Evolutionary conservation across 2,329 filamentous ascomycete genomes (phyloP), one percentile per base, ranked within the genome.

Genomic region (Hirsutella rhossiliensis): DNA sequence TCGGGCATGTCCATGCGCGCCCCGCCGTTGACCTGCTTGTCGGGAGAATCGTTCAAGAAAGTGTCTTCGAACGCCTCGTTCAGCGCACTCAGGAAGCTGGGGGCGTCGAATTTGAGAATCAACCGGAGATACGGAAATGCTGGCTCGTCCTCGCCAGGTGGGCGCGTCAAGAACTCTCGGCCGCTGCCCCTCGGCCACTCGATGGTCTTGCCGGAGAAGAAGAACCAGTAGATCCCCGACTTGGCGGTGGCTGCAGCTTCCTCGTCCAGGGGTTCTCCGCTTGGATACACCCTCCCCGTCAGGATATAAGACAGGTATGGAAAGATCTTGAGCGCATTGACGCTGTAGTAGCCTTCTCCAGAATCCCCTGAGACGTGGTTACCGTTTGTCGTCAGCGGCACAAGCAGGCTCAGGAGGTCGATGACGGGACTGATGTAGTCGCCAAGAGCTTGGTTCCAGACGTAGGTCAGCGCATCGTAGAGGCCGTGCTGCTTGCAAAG

Each of bases 31-130:
- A 71, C 66, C 27, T 73, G 68, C 50, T 75, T 75, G 41, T 87
- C 80, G 3, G 78, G 73, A 8, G 80, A 76, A 49, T 89, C 85
- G 54, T 98, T 98, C 44, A 98, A 67, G 54, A 95, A 98, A 0
- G 82, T 73, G 56, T 98, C 90, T 60, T 98, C 92, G 54, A 98
- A 98, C 1, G 90, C 92, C 62, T 98, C 94, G 53, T 98, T 98
- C 36, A 98, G 68, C 54, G 90, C 87, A 60, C 89, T 97, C 66
- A 98, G 75, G 53, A 97, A 94, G 60, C 87, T 96, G 2, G 88
- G 79, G 0, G 89, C 81, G 60, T 97, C 88, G 52, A 94, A 95
- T 49, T 85, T 81, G 39, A 98, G 73, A 40, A 98, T 80, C 52
- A 87, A 75, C 37, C 84, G 78, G 15, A 98, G 72, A 56, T 94